Evolutionary conservation across 768 basidiomycete genomes (phyloP), one percentile per base, ranked within the genome.

Genomic region (Boletus barrowsii): DNA sequence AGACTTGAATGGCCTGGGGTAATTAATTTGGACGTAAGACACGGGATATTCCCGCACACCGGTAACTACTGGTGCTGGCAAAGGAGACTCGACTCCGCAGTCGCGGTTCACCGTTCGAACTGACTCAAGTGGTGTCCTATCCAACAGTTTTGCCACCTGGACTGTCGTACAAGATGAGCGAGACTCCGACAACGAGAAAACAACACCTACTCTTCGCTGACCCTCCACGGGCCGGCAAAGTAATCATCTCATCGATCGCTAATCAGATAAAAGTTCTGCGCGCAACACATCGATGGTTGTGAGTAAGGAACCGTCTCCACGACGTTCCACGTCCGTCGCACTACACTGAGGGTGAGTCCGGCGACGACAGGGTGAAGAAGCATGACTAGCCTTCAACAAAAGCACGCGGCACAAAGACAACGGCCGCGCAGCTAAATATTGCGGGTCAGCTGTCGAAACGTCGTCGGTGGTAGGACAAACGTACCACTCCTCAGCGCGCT

Each of bases 1-100:
- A 73, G 68, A 33, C 69, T 72, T 62, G 57, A 13, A 61, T 60
- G 72, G 22, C 68, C 72, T 72, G 67, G 69, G 72, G 55, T 73
- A 73, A 62, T 73, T 72, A 20, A 72, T 71, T 72, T 72, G 56
- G 36, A 29, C 8, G 53, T 53, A 61, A 65, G 55, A 60, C 58
- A 63, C 61, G 69, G 62, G 65, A 54, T 45, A 42, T 41, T 44
- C 69, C 68, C 62, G 59, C 41, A 51, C 58, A 54, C 62, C 58
- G 55, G 65, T 56, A 54, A 54, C 57, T 47, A 62, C 51, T 52
- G 20, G 44, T 51, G 61, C 24, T 47, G 54, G 46, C 9, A 48
- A n/a, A 58, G 51, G 43, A 14, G 24, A 50, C 40, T 49, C 29
- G 36, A 40, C 55, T 55, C 33, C 15, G 50, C 53, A 49, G 22